A percentile compares a stretch with the other conserved stretches of the same genome.
Evolutionary conservation across 2,329 filamentous ascomycete species (phyloP).

Genomic region (Botrytis pseudocinerea): DNA sequence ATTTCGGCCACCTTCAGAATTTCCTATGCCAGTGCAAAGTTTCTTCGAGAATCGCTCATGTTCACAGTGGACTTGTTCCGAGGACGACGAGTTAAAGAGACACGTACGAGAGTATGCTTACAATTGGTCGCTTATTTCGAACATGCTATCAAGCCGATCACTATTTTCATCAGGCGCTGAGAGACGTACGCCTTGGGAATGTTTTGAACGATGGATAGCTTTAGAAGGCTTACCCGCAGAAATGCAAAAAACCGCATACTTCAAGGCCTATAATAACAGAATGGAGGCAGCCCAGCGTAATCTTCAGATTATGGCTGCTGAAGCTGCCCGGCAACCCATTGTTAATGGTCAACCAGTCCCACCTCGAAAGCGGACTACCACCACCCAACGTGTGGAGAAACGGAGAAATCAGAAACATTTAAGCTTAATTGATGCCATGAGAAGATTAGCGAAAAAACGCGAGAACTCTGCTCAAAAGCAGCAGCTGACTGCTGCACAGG

Average conservation of each 20-base stretch:
- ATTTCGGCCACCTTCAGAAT: conserved; percentile 89
- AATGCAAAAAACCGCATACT: conserved; percentile 94
- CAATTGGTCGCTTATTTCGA: conserved; percentile 95
- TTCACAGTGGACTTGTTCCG: conserved; percentile 87
- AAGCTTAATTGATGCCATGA: conserved; percentile 89
- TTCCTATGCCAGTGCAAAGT: conserved; percentile 82
- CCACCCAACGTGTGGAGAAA: conserved; percentile 81
- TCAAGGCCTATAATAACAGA: conserved; percentile 67
- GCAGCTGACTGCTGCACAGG: conserved; percentile 74
- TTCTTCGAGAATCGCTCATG: conserved; percentile 88
- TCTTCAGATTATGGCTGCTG: conserved; percentile 43
- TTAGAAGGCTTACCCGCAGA: conserved; percentile 88
- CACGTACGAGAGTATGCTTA: conserved; percentile 92
- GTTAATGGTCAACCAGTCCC: conserved; percentile 51
- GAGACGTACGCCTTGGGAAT: conserved; percentile 94
- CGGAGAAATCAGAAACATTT: conserved; percentile 84
- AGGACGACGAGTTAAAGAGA: conserved; percentile 85
- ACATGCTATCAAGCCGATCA: conserved; percentile 72
- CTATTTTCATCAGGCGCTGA: conserved; percentile 83
- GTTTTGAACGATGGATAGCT: conserved; percentile 94
- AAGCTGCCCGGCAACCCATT: conserved; percentile 38
- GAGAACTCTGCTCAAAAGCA: conserved; percentile 85
- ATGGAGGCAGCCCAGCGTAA: conserved; percentile 61
- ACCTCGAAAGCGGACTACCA: conserved; percentile 68
- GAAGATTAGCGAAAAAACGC: conserved; percentile 91